These are phyloP conservation scores for Cichorium intybus DNA, from an alignment of 140 eudicot species.

Conservation along the genomic window DNA sequence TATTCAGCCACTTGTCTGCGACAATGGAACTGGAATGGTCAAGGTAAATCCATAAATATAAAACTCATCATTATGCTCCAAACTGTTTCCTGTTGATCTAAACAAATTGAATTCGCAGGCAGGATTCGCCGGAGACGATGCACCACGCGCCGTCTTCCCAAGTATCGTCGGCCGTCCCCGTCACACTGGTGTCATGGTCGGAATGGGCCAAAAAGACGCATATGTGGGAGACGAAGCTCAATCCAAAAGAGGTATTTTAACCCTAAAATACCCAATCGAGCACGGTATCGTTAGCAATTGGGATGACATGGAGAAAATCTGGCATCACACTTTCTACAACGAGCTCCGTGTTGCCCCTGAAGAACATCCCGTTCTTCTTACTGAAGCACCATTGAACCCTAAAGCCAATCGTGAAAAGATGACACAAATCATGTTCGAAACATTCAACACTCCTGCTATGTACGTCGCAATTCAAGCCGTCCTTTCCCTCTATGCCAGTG, in stretches of 20 bases:
- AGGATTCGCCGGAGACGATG: constrained; percentile 86
- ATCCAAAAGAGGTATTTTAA: constrained; percentile 75
- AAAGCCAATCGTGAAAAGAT: constrained; percentile 76
- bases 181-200: constrained; percentile 86
- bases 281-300: constrained; percentile 75
- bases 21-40: constrained; percentile 82
- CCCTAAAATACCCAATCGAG: constrained; percentile 68
- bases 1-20: constrained; percentile 70
- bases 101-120: constrained; percentile 37
- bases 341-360: constrained; percentile 82
- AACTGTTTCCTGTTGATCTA: not conserved
- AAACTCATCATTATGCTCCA: not conserved
- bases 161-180: constrained; percentile 86
- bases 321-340: constrained; percentile 77
- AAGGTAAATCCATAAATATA: constrained; percentile 36
- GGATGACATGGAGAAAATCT: constrained; percentile 79
- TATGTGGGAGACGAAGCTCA: constrained; percentile 81
- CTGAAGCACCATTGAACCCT: constrained; percentile 73
- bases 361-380: constrained; percentile 72
- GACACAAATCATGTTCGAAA: constrained; percentile 76
- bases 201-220: constrained; percentile 85
- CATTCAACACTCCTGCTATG: constrained; percentile 72
- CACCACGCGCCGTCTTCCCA: constrained; percentile 82
- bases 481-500: constrained; percentile 72
- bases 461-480: constrained; percentile 75